Percentiles rank a stretch among this genome's conserved stretches.
These are phyloP conservation scores for Filobasidium wieringae DNA, from an alignment of 768 basidiomycete species.

Conservation along the genomic window DNA sequence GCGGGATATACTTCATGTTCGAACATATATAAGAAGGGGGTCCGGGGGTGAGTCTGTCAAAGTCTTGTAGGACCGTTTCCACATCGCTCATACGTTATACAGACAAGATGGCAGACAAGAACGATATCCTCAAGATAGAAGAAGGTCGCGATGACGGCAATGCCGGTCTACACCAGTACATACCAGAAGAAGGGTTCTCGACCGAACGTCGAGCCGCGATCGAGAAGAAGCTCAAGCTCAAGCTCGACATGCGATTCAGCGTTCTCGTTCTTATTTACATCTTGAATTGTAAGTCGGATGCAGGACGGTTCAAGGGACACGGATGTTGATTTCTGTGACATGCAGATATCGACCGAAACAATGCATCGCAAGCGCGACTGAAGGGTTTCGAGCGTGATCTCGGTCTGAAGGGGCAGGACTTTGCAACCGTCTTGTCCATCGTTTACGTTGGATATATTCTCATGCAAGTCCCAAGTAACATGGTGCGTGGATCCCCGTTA, in stretches of 20 bases:
- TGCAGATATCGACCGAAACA: slow-evolving; percentile 27
- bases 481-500: no score
- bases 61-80: no score
- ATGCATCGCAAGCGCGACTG: slow-evolving; percentile 29
- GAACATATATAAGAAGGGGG: no score
- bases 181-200: background rate
- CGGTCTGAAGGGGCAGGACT: slow-evolving; percentile 26
- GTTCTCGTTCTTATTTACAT: slow-evolving; percentile 26
- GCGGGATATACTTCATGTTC: no score
- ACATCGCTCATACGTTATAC: no score
- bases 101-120: background rate
- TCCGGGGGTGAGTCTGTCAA: no score
- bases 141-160: background rate
- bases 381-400: slow-evolving; percentile 31
- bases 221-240: slow-evolving; percentile 35
- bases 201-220: background rate
- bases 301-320: background rate
- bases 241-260: slow-evolving; percentile 37
- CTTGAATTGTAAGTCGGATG: slow-evolving; percentile 19
- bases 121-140: background rate
- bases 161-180: background rate
- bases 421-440: slow-evolving; percentile 31
- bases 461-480: slow-evolving; percentile 30
- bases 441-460: slow-evolving; percentile 27
- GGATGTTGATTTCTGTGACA: background rate